These are phyloP conservation scores for Colletotrichum tabaci DNA, from an alignment of 2,329 filamentous ascomycete genomes.

Conservation along the genomic window DNA sequence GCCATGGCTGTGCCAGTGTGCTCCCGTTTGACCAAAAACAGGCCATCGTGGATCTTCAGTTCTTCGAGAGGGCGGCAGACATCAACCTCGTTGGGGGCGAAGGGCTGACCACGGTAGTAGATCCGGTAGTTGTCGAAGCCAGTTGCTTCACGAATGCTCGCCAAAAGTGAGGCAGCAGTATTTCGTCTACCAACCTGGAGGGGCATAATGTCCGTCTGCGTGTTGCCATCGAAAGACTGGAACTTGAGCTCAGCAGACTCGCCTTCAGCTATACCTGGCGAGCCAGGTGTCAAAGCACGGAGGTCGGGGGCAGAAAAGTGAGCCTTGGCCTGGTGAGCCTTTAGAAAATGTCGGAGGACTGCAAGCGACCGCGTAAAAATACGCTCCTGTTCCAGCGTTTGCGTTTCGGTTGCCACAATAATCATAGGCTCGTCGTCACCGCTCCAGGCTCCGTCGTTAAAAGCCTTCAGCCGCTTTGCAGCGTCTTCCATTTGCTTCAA, in stretches of 20 bases:
- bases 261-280: constrained; percentile 70
- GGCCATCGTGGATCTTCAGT: constrained; percentile 74
- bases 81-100: constrained; percentile 73
- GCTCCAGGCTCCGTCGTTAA: constrained; percentile 58
- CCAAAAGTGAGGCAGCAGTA: constrained; percentile 78
- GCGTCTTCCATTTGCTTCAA: constrained; percentile 77
- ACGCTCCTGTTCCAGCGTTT: constrained; percentile 69
- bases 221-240: constrained; percentile 78
- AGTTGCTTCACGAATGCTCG: constrained; percentile 76
- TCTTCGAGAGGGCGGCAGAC: constrained; percentile 76
- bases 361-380: constrained; percentile 79
- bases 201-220: constrained; percentile 71
- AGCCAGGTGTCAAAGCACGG: constrained; percentile 66
- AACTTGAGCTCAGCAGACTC: constrained; percentile 79
- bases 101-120: constrained; percentile 78
- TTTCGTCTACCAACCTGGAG: constrained; percentile 79
- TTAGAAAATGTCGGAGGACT: constrained; percentile 77
- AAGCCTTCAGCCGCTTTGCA: constrained; percentile 69
- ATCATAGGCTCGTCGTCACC: constrained; percentile 69
- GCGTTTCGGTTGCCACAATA: constrained; percentile 62
- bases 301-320: constrained; percentile 73
- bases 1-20: constrained; percentile 61
- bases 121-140: constrained; percentile 83
- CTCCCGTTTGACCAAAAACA: constrained; percentile 77
- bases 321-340: constrained; percentile 73